A percentile compares a stretch with the other conserved stretches of the same genome.
Evolutionary conservation across 2,329 filamentous ascomycete species (phyloP).

Genomic region (Aspergillus piperis): DNA sequence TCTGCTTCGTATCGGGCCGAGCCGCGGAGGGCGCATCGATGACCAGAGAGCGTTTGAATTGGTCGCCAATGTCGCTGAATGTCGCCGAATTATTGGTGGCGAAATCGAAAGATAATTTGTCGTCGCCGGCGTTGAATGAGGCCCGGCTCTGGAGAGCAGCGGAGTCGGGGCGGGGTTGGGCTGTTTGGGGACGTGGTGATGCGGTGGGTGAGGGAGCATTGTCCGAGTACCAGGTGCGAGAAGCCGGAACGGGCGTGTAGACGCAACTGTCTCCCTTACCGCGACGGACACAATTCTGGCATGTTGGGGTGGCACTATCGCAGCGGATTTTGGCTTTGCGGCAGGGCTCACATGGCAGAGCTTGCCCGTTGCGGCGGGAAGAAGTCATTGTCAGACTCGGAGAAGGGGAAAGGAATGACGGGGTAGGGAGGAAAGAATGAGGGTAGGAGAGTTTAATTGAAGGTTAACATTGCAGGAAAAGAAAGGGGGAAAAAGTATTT

Average conservation of each 20-base stretch:
- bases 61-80: slow-evolving; percentile 17
- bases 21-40: background rate
- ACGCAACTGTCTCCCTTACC: slow-evolving; percentile 20
- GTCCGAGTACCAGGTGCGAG: slow-evolving; percentile 10
- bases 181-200: background rate
- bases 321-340: slow-evolving; percentile 29
- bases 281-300: slow-evolving; percentile 22
- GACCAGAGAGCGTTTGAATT: background rate
- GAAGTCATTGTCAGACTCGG: slow-evolving; percentile 1
- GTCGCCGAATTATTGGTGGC: slow-evolving; percentile 22
- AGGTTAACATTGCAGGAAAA: too few relatives aligned
- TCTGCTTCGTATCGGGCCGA: slow-evolving; percentile 13
- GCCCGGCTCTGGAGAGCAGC: background rate
- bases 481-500: too few relatives aligned
- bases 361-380: slow-evolving; percentile 17
- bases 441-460: too few relatives aligned
- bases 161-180: slow-evolving; percentile 3
- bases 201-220: slow-evolving; percentile 3
- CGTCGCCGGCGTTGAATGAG: background rate
- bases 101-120: slow-evolving; percentile 7
- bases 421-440: background rate
- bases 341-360: slow-evolving; percentile 29
- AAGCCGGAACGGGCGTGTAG: slow-evolving; percentile 23
- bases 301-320: slow-evolving; percentile 25
- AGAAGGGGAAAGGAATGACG: background rate